Base-by-base conservation (phyloP, 2,329 filamentous ascomycete genomes). In the Blastomyces parvus region DNA sequence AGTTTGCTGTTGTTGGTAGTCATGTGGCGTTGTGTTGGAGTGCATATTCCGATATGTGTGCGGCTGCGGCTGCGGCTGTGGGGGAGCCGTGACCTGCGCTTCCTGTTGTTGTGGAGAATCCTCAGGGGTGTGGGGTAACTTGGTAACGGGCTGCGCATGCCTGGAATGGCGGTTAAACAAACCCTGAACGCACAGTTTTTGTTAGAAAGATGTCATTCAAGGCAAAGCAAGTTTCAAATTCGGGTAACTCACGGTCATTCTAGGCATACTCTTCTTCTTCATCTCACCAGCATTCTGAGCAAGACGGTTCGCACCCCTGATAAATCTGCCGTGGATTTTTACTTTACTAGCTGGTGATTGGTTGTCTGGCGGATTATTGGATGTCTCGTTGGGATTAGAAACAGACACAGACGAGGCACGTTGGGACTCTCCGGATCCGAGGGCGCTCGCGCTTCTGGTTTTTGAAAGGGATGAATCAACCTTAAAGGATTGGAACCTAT, bases 111-210 rank as follows among this genome's bases (percentile, higher is more conserved):
- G 44, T 53, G 59, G 19, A 46, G 58, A 25, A 60, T 27, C 36
- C 22, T 40, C 36, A 22, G 58, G 73, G 8, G 64, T 66, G 25
- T 46, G 40, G 22, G 57, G 25, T 22, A n/a, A n/a, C 14, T 11
- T 17, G 30, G 36, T n/a, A 33, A 17, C 9, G 25, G 57, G 27
- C 14, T 59, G 25, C 3, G 38, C 25, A 17, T 14, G n/a, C 30
- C 27, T 59, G 17, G 38, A 46, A 46, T 46, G 38, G 40, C 57
- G 57, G 40, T 46, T 59, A 25, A 59, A 59, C 25, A 59, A 19
- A 19, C 57, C 57, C 57, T 59, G 44, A 19, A 5, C 22, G 6
- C 5, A 46, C 9, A 1, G 5, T 46, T 33, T 11, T 33, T 11
- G 40, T 46, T 17, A 30, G 25, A 42, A 36, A 59, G 25, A 59